Conservation (phyloP, 2,329 filamentous ascomycete species). For the Hypoxylon rubiginosum region DNA sequence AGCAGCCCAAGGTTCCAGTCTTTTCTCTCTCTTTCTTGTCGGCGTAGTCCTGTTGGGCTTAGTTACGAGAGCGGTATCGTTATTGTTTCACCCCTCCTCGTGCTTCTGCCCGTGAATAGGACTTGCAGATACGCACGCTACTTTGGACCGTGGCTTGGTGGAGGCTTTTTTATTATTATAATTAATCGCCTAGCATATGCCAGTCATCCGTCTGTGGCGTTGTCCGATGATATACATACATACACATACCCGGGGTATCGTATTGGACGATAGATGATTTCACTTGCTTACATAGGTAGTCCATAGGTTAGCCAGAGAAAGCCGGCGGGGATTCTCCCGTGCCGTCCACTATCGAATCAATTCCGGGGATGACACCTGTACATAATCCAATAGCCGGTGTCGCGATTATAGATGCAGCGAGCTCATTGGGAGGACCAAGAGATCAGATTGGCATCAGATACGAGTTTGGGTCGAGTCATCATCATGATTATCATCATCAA, state of each 20-base stretch:
- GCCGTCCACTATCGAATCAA: constrained; percentile 9
- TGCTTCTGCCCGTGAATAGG: constrained; percentile 1
- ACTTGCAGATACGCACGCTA: constrained; percentile 21
- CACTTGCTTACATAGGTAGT: constrained; percentile 10
- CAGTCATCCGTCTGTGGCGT: constrained; percentile 42
- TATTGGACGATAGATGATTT: constrained; percentile 5
- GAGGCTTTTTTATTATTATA: constrained; percentile 16
- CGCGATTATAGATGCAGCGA: constrained; percentile 21
- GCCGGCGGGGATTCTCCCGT: constrained; percentile 37
- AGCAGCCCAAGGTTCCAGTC: background rate
- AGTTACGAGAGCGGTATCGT: background rate
- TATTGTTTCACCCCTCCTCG: background rate
- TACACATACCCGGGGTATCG: constrained; percentile 2
- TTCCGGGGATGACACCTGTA: constrained; percentile 16
- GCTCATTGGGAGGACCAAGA: constrained; percentile 9
- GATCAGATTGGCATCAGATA: constrained; percentile 36
- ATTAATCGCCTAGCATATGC: constrained; percentile 36
- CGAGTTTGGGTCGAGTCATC: constrained; percentile 14
- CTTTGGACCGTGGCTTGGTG: constrained; percentile 33
- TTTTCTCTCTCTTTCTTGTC: background rate
- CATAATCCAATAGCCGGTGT: constrained; percentile 23
- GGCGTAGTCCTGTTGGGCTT: background rate
- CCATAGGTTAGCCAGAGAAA: constrained; percentile 1
- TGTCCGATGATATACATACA: constrained; percentile 34
- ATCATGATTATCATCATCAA: constrained; percentile 22